A percentile compares a stretch with the other conserved stretches of the same genome.
phyloP scores from a whole-genome alignment of 192 early-diverging fungal species.

The Coemansia sp. region DNA sequence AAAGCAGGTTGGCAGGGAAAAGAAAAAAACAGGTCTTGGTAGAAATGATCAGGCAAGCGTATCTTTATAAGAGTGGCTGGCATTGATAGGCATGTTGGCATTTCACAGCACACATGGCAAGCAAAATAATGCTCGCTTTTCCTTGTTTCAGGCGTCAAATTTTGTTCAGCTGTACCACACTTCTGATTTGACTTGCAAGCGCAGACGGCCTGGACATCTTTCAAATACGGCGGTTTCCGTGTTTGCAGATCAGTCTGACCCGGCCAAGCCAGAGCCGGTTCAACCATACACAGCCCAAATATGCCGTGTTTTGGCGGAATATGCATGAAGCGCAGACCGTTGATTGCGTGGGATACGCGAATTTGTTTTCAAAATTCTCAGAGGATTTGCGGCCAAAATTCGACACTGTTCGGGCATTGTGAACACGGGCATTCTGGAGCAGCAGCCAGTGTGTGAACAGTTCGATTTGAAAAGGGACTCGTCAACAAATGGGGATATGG shows the following conservation, averaged over 20 bases:
- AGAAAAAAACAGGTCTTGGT: neutral
- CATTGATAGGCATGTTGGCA: neutral
- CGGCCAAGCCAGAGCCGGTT: neutral
- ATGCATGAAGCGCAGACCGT: neutral
- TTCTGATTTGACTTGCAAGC: constrained; percentile 1
- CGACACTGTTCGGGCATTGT: neutral
- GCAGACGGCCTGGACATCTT: neutral
- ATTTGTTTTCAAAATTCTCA: neutral
- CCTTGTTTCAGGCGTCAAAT: neutral
- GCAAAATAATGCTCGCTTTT: neutral
- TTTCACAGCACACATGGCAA: neutral
- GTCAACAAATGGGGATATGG: neutral
- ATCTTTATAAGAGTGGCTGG: neutral
- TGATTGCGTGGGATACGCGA: neutral
- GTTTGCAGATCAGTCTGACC: constrained; percentile 12
- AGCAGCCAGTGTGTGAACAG: neutral
- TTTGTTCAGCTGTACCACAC: constrained; percentile 1
- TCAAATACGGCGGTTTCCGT: constrained; percentile 1
- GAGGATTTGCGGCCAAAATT: neutral
- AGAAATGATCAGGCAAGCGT: neutral
- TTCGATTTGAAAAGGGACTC: neutral
- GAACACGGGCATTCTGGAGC: neutral
- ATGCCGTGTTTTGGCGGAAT: constrained; percentile 1
- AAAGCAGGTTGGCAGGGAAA: neutral
- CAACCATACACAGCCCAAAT: neutral